These are phyloP conservation scores for Hypoxylon rubiginosum DNA, from an alignment of 2,329 filamentous ascomycete species.

Conservation along the genomic window DNA sequence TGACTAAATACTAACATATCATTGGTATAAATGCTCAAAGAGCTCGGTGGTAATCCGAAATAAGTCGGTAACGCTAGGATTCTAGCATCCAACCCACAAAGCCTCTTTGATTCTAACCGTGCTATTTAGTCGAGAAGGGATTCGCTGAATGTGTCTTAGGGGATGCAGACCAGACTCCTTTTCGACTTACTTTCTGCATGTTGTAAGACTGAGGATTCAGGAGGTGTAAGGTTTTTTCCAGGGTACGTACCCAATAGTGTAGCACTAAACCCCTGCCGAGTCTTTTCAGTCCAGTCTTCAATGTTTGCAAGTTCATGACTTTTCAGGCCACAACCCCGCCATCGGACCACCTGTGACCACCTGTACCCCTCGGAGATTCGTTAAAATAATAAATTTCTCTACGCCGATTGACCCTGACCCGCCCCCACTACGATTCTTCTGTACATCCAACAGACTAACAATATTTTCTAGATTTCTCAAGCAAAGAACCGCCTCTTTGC, in stretches of 20 bases:
- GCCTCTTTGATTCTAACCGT: slow-evolving; percentile 30
- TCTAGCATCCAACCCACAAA: slow-evolving; percentile 6
- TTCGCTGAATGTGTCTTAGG: slow-evolving; percentile 3
- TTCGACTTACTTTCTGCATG: background rate
- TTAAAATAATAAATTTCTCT: slow-evolving; percentile 28
- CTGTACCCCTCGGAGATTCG: slow-evolving; percentile 30
- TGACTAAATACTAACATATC: background rate
- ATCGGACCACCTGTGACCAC: slow-evolving; percentile 8
- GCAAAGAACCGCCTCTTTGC: slow-evolving; percentile 24
- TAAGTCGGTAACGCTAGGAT: slow-evolving; percentile 10
- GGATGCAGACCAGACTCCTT: background rate
- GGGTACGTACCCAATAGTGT: background rate
- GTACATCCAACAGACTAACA: slow-evolving; percentile 26
- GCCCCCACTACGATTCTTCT: slow-evolving; percentile 37
- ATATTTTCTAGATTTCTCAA: slow-evolving; percentile 34
- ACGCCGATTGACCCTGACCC: slow-evolving; percentile 24
- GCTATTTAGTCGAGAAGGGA: slow-evolving; percentile 25
- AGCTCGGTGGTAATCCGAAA: slow-evolving; percentile 14
- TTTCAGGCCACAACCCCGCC: background rate
- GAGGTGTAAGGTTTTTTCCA: background rate
- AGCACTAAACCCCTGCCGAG: background rate
- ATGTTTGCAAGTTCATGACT: background rate
- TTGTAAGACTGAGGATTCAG: background rate
- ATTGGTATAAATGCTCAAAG: slow-evolving; percentile 25
- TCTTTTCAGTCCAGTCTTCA: background rate